A percentile compares a stretch with the other conserved stretches of the same genome.
Evolutionary conservation across 345 rosid genomes (phyloP).

Genomic region (Odontarrhena argentea): DNA sequence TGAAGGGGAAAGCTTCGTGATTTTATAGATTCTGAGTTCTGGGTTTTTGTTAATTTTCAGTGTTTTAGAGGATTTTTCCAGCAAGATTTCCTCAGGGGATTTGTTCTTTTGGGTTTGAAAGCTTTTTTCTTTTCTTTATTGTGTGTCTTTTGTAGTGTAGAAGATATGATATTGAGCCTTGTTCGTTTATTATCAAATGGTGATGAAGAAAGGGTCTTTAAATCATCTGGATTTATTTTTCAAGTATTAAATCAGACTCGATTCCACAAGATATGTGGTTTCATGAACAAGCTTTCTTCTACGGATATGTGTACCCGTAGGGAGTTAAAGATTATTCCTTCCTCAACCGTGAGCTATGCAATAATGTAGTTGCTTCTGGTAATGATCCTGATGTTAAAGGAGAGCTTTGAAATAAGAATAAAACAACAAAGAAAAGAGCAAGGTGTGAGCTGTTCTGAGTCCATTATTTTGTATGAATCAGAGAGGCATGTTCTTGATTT

Average conservation of each 20-base stretch:
- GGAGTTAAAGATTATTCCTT: conserved; percentile 50
- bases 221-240: conserved; percentile 35
- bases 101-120: conserved; percentile 7
- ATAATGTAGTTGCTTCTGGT: conserved; percentile 44
- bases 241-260: conserved; percentile 33
- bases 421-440: conserved; percentile 37
- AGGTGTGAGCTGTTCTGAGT: conserved; percentile 50
- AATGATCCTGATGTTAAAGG: conserved; percentile 47
- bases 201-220: conserved; percentile 21
- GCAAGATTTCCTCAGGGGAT: neutral
- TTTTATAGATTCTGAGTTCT: conserved; percentile 5
- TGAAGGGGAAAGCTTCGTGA: conserved; percentile 28
- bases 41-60: neutral
- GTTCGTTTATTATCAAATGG: conserved; percentile 33
- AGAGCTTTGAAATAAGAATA: conserved; percentile 36
- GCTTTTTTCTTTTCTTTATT: neutral
- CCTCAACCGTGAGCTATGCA: conserved; percentile 51
- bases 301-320: conserved; percentile 48
- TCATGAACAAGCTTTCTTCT: conserved; percentile 56
- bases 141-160: conserved; percentile 42
- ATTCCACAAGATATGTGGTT: conserved; percentile 39
- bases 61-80: neutral
- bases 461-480: conserved; percentile 50
- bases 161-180: conserved; percentile 37
- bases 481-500: conserved; percentile 52